Base-by-base conservation (phyloP, 257 asterid genomes). In the Ophiorrhiza pumila region DNA sequence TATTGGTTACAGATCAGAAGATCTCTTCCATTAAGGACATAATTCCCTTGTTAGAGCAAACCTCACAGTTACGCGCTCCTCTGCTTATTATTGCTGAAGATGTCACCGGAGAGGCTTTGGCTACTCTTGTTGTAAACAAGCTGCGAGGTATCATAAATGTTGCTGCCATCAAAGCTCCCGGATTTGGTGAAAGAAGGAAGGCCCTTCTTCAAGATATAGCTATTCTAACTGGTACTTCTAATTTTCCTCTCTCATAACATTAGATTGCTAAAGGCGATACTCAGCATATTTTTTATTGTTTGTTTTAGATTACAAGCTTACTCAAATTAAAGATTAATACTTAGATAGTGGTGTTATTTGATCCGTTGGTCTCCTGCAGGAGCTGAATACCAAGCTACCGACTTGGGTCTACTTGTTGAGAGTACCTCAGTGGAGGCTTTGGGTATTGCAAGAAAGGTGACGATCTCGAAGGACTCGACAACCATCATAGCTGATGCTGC, bases 101-200 rank as follows among this genome's bases (percentile, higher is more conserved):
- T 80, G 75, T 94, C 50, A 91, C 97, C 0, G 98, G 98, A 59
- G 98, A 94, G 87, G 98, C 98, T 75, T 76, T 94, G 85, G 98
- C 98, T 63, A 94, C 99, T 70, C 96, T 94, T 56, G 97, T 94
- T 31, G 99, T 94, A 2, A 94, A 94, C 83, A 94, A 94, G 88
- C 95, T 94, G 72, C 83, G 99, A 2, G 99, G 99, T 43, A 82
- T 94, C 53, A 62, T 94, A 80, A 94, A 91, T 55, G 99, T 94
- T 77, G 97, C 97, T 78, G 97, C 99, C 65, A 91, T 94, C 81
- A 94, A 91, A 83, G 97, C 99, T n/a, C 97, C 99, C n/a, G 90
- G 97, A 55, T 94, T 94, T 82, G 99, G 97, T 59, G 99, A 94
- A 76, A 84, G 99, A 81, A 90, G 97, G 72, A 94, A 94, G 83